These are phyloP conservation scores for Yamadazyma insecticola DNA, from an alignment of 805 yeast species.

Conservation along the genomic window DNA sequence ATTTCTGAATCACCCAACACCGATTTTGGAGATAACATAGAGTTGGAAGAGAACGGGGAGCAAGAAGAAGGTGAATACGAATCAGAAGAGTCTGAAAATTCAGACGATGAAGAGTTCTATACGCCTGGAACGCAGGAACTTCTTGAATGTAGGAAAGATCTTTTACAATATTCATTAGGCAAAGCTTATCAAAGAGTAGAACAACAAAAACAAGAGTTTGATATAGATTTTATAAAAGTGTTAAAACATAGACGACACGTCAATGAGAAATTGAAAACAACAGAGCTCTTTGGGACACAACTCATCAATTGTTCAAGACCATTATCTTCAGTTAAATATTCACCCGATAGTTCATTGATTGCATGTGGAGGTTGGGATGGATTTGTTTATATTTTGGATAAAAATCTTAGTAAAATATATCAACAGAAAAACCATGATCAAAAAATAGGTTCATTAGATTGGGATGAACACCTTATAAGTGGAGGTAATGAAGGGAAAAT, in stretches of 20 bases:
- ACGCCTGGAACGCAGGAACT: constrained; percentile 70
- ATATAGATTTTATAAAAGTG: constrained; percentile 35
- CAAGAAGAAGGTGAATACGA: constrained; percentile 11
- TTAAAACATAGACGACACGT: constrained; percentile 45
- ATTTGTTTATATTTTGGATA: constrained; percentile 46
- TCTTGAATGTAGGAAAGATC: constrained; percentile 43
- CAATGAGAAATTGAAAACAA: constrained; percentile 24
- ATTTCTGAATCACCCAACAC: constrained; percentile 23
- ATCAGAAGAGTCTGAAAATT: constrained; percentile 24
- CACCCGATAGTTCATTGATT: constrained; percentile 32
- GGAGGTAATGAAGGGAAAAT: constrained; percentile 39
- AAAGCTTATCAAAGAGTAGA: constrained; percentile 41
- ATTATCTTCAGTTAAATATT: constrained; percentile 51
- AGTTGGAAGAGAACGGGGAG: constrained; percentile 59
- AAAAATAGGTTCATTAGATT: constrained; percentile 66
- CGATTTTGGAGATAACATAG: constrained; percentile 9
- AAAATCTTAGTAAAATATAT: constrained; percentile 26
- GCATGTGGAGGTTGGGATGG: constrained; percentile 89
- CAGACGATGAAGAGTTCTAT: constrained; percentile 70
- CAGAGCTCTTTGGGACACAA: constrained; percentile 63
- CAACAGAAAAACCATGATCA: constrained; percentile 49
- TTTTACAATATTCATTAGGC: constrained; percentile 50
- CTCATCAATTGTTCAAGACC: constrained; percentile 62
- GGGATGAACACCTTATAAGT: constrained; percentile 37
- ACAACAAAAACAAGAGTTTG: constrained; percentile 22